Conservation (phyloP, 345 rosid genomes). For the Citrus medica region DNA sequence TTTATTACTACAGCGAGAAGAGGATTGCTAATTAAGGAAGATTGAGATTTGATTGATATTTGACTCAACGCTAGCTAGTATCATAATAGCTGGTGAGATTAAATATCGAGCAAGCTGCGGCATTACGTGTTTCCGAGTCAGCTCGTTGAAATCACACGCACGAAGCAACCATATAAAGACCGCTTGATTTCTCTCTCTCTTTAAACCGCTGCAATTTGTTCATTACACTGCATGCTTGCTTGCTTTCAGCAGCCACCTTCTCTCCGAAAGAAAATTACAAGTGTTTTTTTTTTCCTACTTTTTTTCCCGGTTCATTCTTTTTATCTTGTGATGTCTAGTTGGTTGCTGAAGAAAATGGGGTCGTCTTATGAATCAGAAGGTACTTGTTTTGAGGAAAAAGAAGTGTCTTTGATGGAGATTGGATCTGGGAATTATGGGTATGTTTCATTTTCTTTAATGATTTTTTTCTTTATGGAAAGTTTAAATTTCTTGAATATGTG, state of each 20-base stretch:
- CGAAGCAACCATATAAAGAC: neutral
- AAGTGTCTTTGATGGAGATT: constrained; percentile 26
- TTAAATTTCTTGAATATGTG: neutral
- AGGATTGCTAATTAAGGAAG: constrained; percentile 1
- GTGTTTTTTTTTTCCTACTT: neutral
- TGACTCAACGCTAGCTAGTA: neutral
- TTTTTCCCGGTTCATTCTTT: neutral
- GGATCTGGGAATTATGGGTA: constrained; percentile 75
- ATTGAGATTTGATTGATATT: neutral
- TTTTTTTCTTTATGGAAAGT: neutral
- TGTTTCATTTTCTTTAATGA: neutral
- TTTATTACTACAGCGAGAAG: neutral
- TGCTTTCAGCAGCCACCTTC: neutral
- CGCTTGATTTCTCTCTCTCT: neutral
- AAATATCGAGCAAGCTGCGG: constrained; percentile 9
- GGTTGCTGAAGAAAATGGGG: constrained; percentile 11
- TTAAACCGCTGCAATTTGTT: neutral
- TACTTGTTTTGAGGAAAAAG: constrained; percentile 10
- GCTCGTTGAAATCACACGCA: neutral
- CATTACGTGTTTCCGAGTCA: constrained; percentile 3
- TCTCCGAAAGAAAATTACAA: neutral
- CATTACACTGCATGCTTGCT: neutral
- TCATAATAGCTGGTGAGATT: constrained; percentile 4
- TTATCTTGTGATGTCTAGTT: neutral
- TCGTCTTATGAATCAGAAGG: neutral